A percentile compares a stretch with the other conserved stretches of the same genome.
These are phyloP conservation scores for Phytophthora megakarya DNA, from an alignment of 352 stramenopile genomes.

Conservation along the genomic window DNA sequence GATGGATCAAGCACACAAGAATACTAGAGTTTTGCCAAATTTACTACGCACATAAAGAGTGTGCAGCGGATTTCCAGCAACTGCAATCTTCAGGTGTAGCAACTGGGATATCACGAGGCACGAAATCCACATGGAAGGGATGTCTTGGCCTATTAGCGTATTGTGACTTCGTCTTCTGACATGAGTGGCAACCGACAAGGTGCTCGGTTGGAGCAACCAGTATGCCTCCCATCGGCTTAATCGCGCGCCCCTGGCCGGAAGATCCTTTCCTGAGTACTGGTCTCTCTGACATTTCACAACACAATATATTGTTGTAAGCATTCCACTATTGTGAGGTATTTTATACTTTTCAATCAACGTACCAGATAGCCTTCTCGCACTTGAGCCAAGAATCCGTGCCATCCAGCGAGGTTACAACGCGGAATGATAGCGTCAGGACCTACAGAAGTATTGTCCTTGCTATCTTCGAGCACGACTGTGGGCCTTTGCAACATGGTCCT, in stretches of 20 bases:
- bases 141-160: background rate
- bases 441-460: conserved; percentile 17
- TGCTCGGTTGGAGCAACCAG: conserved; percentile 30
- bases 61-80: conserved; percentile 22
- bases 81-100: conserved; percentile 29
- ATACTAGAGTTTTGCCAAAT: background rate
- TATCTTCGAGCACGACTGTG: conserved; percentile 20
- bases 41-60: conserved; percentile 36
- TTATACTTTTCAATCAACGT: background rate
- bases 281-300: conserved; percentile 19
- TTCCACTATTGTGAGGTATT: background rate
- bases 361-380: conserved; percentile 37
- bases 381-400: conserved; percentile 34
- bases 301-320: conserved; percentile 9
- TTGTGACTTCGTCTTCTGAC: background rate
- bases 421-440: background rate
- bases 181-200: conserved; percentile 12
- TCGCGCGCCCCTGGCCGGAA: background rate
- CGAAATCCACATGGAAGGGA: conserved; percentile 36
- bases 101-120: conserved; percentile 38
- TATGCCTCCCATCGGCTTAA: conserved; percentile 20
- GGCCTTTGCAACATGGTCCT: conserved; percentile 25
- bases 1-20: background rate
- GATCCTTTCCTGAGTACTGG: conserved; percentile 17
- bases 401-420: conserved; percentile 30